These are phyloP conservation scores for Hamamelis virginiana DNA, from an alignment of 164 flowering plant species.

Conservation along the genomic window DNA sequence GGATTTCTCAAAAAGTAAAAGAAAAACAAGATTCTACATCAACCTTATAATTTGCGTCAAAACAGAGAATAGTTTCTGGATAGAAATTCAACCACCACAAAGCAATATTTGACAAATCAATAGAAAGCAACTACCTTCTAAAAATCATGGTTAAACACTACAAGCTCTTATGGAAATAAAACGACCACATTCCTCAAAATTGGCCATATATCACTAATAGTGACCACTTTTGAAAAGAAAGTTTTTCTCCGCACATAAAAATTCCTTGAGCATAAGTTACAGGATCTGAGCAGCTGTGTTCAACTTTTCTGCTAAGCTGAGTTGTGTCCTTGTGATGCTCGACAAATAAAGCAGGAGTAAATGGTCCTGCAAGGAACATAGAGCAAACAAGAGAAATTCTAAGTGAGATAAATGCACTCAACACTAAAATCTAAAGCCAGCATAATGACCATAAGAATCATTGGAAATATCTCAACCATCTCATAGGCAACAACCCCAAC, in stretches of 20 bases:
- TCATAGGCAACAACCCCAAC: no score
- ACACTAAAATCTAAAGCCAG: background rate
- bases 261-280: conserved; percentile 25
- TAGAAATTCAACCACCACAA: background rate
- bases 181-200: background rate
- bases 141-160: background rate
- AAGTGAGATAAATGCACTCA: background rate
- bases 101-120: background rate
- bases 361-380: conserved; percentile 59
- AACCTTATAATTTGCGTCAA: background rate
- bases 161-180: background rate
- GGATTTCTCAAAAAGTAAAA: no score
- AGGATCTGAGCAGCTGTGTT: conserved; percentile 94
- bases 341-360: conserved; percentile 74
- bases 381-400: background rate
- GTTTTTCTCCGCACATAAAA: background rate
- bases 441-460: no score
- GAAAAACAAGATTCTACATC: no score
- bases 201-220: background rate
- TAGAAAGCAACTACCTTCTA: background rate
- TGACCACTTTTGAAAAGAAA: background rate
- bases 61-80: background rate
- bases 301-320: conserved; percentile 89
- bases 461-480: no score
- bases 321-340: conserved; percentile 91